Evolutionary conservation across 495 filamentous ascomycete species (phyloP).

Genomic region (Aspergillus funiculosus): DNA sequence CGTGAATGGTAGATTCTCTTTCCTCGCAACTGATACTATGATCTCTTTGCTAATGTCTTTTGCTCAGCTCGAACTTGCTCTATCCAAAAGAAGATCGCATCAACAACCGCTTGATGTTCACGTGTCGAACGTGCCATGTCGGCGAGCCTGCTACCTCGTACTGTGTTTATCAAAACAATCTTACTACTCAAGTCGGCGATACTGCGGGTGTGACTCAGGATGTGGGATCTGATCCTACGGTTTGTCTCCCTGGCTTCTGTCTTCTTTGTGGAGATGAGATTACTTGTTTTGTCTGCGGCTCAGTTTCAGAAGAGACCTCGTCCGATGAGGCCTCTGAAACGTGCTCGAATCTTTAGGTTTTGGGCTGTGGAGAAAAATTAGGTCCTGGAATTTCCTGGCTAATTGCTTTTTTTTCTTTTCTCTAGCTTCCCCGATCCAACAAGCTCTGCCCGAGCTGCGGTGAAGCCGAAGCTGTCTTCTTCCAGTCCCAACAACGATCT

Average conservation of each 20-base stretch:
- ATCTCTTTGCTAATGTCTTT: conserved; percentile 14
- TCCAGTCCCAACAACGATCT: conserved; percentile 94
- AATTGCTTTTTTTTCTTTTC: conserved; percentile 37
- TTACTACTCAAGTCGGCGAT: conserved; percentile 83
- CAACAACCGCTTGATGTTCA: conserved; percentile 61
- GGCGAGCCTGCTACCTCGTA: conserved; percentile 75
- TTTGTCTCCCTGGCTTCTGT: conserved; percentile 61
- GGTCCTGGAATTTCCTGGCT: conserved; percentile 34
- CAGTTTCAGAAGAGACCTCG: conserved; percentile 14
- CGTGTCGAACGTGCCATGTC: conserved; percentile 87
- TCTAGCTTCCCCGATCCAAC: conserved; percentile 76
- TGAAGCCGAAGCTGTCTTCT: conserved; percentile 87
- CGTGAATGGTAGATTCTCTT: conserved; percentile 67
- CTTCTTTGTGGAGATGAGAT: conserved; percentile 49
- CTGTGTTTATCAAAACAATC: conserved; percentile 88
- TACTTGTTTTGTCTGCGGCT: conserved; percentile 42
- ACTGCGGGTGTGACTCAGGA: conserved; percentile 97
- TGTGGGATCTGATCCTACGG: conserved; percentile 93
- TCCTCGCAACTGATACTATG: conserved; percentile 6
- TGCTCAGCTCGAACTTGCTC: conserved; percentile 80
- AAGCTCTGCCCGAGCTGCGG: conserved; percentile 77
- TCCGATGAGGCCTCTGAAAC: conserved; percentile 17
- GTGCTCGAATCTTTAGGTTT: conserved; percentile 9
- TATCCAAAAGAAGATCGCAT: conserved; percentile 86
- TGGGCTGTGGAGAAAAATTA: conserved; percentile 7